Evolutionary conservation across 2,329 filamentous ascomycete species (phyloP), one percentile per base, ranked within the genome.

Genomic region (Ascochyta viciae-villosae): DNA sequence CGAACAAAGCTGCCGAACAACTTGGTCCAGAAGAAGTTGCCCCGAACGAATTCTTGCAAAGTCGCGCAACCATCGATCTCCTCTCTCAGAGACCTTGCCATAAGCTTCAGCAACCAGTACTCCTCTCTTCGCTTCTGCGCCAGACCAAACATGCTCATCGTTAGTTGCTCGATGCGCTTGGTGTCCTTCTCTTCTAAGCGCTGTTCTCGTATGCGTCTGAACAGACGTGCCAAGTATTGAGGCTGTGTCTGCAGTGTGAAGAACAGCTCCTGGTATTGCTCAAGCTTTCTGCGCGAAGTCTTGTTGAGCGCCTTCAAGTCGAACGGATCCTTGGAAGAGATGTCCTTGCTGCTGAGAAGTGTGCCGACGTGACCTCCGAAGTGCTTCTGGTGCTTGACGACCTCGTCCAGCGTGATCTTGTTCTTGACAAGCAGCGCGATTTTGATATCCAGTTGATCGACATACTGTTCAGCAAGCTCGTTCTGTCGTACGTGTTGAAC

Each of bases 341-440:
- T 93, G 46, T 93, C 87, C n/a, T 87, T 89, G 77, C 95, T 97
- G 54, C 91, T 90, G 44, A 99, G 82, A 27, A 98, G 84, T 57
- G 87, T 90, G 61, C 92, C 89, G 22, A 93, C 88, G 69, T 95
- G 90, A 2, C 94, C 93, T 52, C 95, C 95, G 68, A 95, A 97
- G 74, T 96, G 96, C 80, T 90, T 94, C 72, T 99, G 95, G 73
- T 98, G 95, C 68, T 92, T 92, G 51, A 99, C 91, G 26, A 99
- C 95, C 77, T 99, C 96, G 71, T 99, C 95, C 4, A 99, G 83
- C 0, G 95, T 98, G 70, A 99, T 99, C 78, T 99, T 99, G 85
- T 99, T 99, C 83, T 98, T 98, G 68, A 99, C 95, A 16, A 99
- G 83, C 3, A 99, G 85, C 1, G 95, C 95, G 74, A 99, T 99